phyloP scores from a whole-genome alignment of 192 early-diverging fungal genomes.

The Rhizoclosmatium sp. region DNA sequence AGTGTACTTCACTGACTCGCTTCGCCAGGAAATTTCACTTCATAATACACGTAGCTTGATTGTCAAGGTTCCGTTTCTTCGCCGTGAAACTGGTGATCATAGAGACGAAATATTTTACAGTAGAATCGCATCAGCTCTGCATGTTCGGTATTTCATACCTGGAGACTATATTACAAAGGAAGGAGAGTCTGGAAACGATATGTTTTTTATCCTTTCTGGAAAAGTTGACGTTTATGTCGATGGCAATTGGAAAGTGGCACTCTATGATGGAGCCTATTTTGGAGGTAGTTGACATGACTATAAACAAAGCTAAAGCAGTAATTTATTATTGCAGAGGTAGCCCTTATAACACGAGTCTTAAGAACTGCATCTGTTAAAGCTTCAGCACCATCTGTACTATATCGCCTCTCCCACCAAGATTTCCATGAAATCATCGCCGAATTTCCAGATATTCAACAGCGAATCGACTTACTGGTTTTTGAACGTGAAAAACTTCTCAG shows the following conservation, averaged over 20 bases:
- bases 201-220: conserved; percentile 49
- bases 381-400: conserved; percentile 1
- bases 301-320: neutral
- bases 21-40: conserved; percentile 43
- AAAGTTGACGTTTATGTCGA: conserved; percentile 28
- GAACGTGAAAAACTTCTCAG: neutral
- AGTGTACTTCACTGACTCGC: neutral
- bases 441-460: conserved; percentile 19
- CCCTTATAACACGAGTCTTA: neutral
- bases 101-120: conserved; percentile 42
- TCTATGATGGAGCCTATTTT: conserved; percentile 46
- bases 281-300: conserved; percentile 26
- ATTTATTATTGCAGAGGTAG: neutral
- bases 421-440: conserved; percentile 18
- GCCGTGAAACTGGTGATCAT: conserved; percentile 33
- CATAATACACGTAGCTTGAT: conserved; percentile 38
- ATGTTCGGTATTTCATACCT: conserved; percentile 23
- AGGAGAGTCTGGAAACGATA: conserved; percentile 36
- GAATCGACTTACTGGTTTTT: neutral
- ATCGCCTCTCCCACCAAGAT: conserved; percentile 12
- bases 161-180: conserved; percentile 40
- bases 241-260: neutral
- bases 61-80: conserved; percentile 42
- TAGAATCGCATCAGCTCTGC: conserved; percentile 28
- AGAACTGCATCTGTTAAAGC: conserved; percentile 17